Evolutionary conservation across 2,329 filamentous ascomycete genomes (phyloP), one percentile per base, ranked within the genome.

Genomic region (Fusarium staphyleae): DNA sequence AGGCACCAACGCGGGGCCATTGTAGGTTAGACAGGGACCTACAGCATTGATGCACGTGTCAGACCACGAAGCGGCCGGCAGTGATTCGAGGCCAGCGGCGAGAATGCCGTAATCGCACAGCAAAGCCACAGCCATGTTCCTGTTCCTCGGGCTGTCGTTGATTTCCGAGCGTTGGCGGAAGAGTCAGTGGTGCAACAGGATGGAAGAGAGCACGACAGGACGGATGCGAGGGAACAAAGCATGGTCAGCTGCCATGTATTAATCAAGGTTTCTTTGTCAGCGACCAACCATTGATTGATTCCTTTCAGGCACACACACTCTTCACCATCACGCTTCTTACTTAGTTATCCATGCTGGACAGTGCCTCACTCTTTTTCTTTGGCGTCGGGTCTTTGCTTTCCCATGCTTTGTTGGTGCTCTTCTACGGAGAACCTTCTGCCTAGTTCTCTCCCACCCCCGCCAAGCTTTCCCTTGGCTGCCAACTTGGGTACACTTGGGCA

Each of bases 41-140:
- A 64, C 58, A 52, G 34, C 50, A 49, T 47, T 40, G 66, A 67
- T 63, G 70, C 69, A 71, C 69, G 69, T 72, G 70, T 72, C 69
- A 71, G 63, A 58, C 67, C 54, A 66, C 57, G 46, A n/a, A 65
- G 56, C 59, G 68, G 66, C 48, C 48, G 47, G 59, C 41, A 58
- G 50, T 54, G 39, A 54, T 43, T 35, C 5, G 41, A 61, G 51
- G 51, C 41, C 54, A 50, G 46, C 44, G 51, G 43, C 15, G 39
- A 49, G 29, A 44, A 45, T 29, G n/a, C 30, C 37, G 37, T 16
- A 36, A 43, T 43, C 26, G 45, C 30, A 41, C 15, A 46, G 16
- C 32, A n/a, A 28, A 46, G 33, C 33, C n/a, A 30, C 33, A 30
- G 33, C 32, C 35, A 43, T 46, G 43, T 46, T 29, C 32, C 33